phyloP scores from a whole-genome alignment of 2,329 filamentous ascomycete species.

The Cyphellophora europaea region DNA sequence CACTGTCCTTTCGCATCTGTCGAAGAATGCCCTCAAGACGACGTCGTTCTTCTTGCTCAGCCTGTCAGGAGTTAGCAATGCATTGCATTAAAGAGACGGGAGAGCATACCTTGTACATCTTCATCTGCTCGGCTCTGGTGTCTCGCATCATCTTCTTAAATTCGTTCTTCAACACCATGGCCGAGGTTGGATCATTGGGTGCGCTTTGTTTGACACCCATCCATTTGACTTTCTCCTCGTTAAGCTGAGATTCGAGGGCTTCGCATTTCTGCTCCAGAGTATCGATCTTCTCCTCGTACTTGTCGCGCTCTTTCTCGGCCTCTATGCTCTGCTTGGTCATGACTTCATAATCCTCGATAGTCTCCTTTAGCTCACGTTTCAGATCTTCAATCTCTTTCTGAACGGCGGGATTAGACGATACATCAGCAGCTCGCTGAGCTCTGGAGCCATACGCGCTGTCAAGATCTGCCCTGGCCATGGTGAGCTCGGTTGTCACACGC shows the following conservation, averaged over 20 bases:
- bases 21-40: conserved; percentile 57
- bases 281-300: conserved; percentile 55
- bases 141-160: conserved; percentile 78
- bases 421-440: conserved; percentile 58
- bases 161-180: conserved; percentile 60
- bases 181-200: conserved; percentile 51
- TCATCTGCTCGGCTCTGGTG: conserved; percentile 56
- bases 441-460: conserved; percentile 86
- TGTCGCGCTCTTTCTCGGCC: conserved; percentile 61
- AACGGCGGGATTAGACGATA: conserved; percentile 47
- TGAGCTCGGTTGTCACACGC: conserved; percentile 65
- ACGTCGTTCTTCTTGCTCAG: conserved; percentile 62
- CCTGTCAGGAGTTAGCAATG: conserved; percentile 32
- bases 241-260: conserved; percentile 52
- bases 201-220: conserved; percentile 45
- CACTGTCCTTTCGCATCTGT: conserved; percentile 32
- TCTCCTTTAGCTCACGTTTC: conserved; percentile 57
- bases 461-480: conserved; percentile 82
- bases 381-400: conserved; percentile 52
- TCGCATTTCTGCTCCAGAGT: conserved; percentile 55
- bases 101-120: conserved; percentile 54
- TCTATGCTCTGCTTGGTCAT: conserved; percentile 62
- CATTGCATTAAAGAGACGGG: conserved; percentile 2
- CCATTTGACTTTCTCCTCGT: conserved; percentile 58
- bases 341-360: conserved; percentile 59